Base-by-base conservation (phyloP, 306 rosid species). In the Sechiopsis laciniata region DNA sequence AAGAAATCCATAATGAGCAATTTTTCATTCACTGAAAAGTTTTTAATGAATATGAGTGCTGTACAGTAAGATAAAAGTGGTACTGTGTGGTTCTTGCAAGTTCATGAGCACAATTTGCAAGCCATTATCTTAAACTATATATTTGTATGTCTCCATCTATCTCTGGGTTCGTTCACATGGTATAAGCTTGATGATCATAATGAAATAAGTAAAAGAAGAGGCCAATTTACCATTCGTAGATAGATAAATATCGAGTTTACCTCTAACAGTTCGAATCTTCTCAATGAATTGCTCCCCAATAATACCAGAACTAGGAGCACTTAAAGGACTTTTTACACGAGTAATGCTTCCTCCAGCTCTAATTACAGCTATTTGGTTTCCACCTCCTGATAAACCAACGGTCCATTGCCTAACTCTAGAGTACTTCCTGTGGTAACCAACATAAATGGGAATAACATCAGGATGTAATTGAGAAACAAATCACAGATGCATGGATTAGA, bases 331-430 rank as follows among this genome's bases (percentile, higher is more conserved):
- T 66, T 75, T 76, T 4, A 77, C 83, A 74, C 91, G 92, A 71
- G 90, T 93, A 63, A 94, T 94, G 80, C 87, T 84, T 81, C 98
- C 98, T 55, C 92, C 88, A 61, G 98, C 98, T 86, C 98, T 86
- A 77, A 94, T 86, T 60, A 94, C 79, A 74, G 98, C 98, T 80
- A 94, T 89, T 82, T 85, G 72, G 60, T 91, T 91, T 83, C 87
- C 86, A 65, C 97, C 91, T 42, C 96, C 88, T 60, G 91, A 80
- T 80, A 94, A 78, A 72, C 96, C 96, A 75, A 94, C 63, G 62
- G 99, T 94, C 87, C 84, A 86, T 82, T 86, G 88, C 75, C 84
- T 80, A 51, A 94, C 99, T 78, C 78, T 50, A 64, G 91, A 84
- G 84, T 94, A 91, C 79, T 86, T 90, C 84, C 98, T 94, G 83